phyloP scores from a whole-genome alignment of 495 filamentous ascomycete genomes.

The Letharia columbiana region DNA sequence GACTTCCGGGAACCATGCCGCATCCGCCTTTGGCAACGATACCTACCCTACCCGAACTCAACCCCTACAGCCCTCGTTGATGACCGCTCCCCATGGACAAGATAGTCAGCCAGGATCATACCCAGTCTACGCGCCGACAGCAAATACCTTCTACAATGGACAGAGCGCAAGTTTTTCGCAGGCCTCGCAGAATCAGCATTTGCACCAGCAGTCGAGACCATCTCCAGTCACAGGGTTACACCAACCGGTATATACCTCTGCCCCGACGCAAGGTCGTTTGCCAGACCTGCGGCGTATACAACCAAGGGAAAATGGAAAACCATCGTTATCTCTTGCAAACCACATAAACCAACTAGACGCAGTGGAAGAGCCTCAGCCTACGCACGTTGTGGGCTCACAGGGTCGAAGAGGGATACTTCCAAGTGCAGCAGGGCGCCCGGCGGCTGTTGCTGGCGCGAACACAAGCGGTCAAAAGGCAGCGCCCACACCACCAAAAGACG shows the following conservation, averaged over 20 bases:
- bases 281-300: slow-evolving; percentile 19
- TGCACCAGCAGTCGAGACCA: slow-evolving; percentile 4
- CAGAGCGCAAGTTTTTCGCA: slow-evolving; percentile 1
- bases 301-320: slow-evolving; percentile 6
- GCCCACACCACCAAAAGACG: slow-evolving; percentile 81
- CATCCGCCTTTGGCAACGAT: slow-evolving; percentile 1
- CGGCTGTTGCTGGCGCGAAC: slow-evolving; percentile 48
- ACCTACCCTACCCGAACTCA: slow-evolving; percentile 9
- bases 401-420: slow-evolving; percentile 81
- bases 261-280: slow-evolving; percentile 11
- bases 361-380: slow-evolving; percentile 50
- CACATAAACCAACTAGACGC: slow-evolving; percentile 1
- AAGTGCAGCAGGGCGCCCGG: slow-evolving; percentile 73
- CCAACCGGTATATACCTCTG: slow-evolving; percentile 14
- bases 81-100: slow-evolving; percentile 6
- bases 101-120: slow-evolving; percentile 9
- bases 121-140: slow-evolving; percentile 20
- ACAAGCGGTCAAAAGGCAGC: slow-evolving; percentile 55
- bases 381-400: slow-evolving; percentile 88
- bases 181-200: slow-evolving; percentile 3
- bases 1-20: neutral
- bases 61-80: slow-evolving; percentile 4
- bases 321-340: neutral
- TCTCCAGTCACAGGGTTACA: neutral
- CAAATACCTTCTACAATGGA: slow-evolving; percentile 5